Evolutionary conservation across 2,329 filamentous ascomycete species (phyloP), one percentile per base, ranked within the genome.

Genomic region (Aureobasidium pullulans): DNA sequence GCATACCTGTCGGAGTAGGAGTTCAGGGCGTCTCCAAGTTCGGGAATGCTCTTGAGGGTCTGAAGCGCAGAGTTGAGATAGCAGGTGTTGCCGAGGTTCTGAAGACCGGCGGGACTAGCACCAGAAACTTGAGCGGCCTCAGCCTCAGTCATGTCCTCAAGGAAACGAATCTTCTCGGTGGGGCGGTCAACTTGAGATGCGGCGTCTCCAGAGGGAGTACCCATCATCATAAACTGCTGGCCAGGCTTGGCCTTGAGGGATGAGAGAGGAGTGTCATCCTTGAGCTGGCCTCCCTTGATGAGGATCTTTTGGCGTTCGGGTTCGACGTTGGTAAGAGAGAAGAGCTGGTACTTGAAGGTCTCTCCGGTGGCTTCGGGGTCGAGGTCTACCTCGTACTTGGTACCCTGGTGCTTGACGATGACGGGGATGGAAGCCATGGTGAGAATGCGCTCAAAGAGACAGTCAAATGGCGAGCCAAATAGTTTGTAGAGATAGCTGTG

Each of bases 61-160:
- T 99, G 95, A n/a, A 99, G 80, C 0, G 93, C 96, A 52, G 94
- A 94, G 79, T 99, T 99, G 69, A 97, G 85, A 72, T 99, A 99
- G 78, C 94, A 99, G 4, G 95, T 99, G 75, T 99, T 99, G 66
- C 95, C 94, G 62, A 96, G 79, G 70, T 99, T 99, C 71, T 88
- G 83, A 62, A 99, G 78, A 48, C 94, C 94, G 60, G 92, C 88
- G 1, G 95, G 94, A 47, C 83, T 93, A 49, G 92, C 92, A 61
- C 90, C 91, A 61, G 87, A 87, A 70, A 88, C 84, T 72, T 86
- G 85, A 23, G 94, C 93, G 56, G 86, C 84, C 73, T 97, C 93
- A 32, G 91, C 92, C 71, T 96, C 92, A 29, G 90, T 95, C 93
- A 99, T 96, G 72, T 99, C 94, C 75, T 99, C 94, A 63, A 96